Conservation (phyloP, 768 basidiomycete genomes). For the Rhizopogon roseolus region DNA sequence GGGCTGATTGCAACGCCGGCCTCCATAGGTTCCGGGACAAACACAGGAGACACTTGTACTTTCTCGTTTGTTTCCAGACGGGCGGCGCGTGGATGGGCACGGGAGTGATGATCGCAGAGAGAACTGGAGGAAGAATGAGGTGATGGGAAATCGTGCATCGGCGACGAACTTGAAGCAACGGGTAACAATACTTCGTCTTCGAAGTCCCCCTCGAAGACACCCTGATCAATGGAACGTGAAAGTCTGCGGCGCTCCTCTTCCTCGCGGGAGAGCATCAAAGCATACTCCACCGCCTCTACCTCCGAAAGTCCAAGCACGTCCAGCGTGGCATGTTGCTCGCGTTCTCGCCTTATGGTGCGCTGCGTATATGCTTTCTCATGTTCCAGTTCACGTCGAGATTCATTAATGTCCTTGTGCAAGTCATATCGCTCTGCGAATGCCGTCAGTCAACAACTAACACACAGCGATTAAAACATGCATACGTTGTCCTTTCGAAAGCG, state of each 20-base stretch:
- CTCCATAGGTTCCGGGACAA: constrained; percentile 50
- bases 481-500: constrained; percentile 43
- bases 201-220: constrained; percentile 54
- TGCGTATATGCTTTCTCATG: constrained; percentile 39
- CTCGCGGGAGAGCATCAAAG: constrained; percentile 81
- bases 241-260: constrained; percentile 38
- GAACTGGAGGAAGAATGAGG: constrained; percentile 14
- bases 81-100: constrained; percentile 23
- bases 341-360: constrained; percentile 40
- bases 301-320: constrained; percentile 69
- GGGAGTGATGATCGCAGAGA: constrained; percentile 18
- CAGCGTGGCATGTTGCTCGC: constrained; percentile 54
- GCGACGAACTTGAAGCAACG: constrained; percentile 18
- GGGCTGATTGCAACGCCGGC: constrained; percentile 38
- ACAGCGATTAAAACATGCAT: constrained; percentile 14
- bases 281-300: constrained; percentile 71
- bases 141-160: constrained; percentile 2
- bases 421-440: constrained; percentile 52
- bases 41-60: constrained; percentile 50
- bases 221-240: constrained; percentile 37
- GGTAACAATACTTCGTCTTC: constrained; percentile 30
- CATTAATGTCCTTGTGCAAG: constrained; percentile 55
- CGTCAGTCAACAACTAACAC: not conserved
- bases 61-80: constrained; percentile 39
- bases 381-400: constrained; percentile 49